These are phyloP conservation scores for Yamadazyma insecticola DNA, from an alignment of 805 yeast genomes.

Conservation along the genomic window DNA sequence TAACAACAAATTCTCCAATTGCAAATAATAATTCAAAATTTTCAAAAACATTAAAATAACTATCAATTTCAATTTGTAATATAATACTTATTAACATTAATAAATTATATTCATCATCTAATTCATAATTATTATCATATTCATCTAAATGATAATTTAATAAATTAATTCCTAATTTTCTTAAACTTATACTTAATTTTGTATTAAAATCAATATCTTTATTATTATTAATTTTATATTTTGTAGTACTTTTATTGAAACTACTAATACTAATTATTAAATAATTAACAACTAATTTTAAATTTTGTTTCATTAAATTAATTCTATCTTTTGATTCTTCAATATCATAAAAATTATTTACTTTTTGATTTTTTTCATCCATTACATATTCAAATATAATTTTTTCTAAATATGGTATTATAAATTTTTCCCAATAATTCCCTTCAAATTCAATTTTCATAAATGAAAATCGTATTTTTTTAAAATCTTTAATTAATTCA, in stretches of 20 bases:
- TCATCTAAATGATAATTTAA: conserved; percentile 38
- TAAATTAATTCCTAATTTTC: conserved; percentile 33
- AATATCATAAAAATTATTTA: background rate
- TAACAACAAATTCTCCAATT: conserved; percentile 32
- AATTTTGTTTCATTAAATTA: conserved; percentile 4
- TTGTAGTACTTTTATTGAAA: conserved; percentile 7
- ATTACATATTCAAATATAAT: conserved; percentile 26
- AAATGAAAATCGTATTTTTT: conserved; percentile 19
- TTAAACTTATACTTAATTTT: conserved; percentile 25
- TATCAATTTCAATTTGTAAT: conserved; percentile 35
- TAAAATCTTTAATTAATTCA: conserved; percentile 14
- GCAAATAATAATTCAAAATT: conserved; percentile 38
- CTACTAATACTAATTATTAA: conserved; percentile 20
- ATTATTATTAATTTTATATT: conserved; percentile 9
- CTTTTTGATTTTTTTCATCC: background rate
- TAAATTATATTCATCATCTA: conserved; percentile 25
- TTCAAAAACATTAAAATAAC: conserved; percentile 35
- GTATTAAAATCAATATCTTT: conserved; percentile 20
- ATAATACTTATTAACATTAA: conserved; percentile 31
- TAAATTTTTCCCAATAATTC: conserved; percentile 24
- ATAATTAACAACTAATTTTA: conserved; percentile 21
- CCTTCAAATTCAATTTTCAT: conserved; percentile 17
- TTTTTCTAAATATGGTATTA: conserved; percentile 26
- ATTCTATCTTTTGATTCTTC: conserved; percentile 6
- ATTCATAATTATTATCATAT: conserved; percentile 22